These are phyloP conservation scores for Vanderwaltozyma verrucispora DNA, from an alignment of 805 yeast genomes.

Conservation along the genomic window DNA sequence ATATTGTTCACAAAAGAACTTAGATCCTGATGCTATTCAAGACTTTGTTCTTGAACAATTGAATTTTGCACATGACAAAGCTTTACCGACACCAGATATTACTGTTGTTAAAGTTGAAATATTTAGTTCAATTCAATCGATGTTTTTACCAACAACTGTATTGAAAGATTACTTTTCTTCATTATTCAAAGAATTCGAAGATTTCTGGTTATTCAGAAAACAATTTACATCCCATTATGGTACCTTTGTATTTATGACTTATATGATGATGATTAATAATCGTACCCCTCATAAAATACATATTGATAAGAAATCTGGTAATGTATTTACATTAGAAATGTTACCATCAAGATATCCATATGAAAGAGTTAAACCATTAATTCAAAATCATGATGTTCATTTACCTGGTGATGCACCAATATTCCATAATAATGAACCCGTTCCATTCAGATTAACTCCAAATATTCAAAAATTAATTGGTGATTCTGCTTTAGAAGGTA, in stretches of 20 bases:
- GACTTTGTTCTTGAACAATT: slow-evolving; percentile 76
- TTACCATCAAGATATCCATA: slow-evolving; percentile 71
- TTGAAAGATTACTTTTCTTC: slow-evolving; percentile 67
- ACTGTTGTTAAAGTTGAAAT: slow-evolving; percentile 86
- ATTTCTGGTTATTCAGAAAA: slow-evolving; percentile 94
- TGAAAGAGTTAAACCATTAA: slow-evolving; percentile 31
- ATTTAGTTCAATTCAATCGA: slow-evolving; percentile 76
- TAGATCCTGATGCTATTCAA: slow-evolving; percentile 81
- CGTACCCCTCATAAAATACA: slow-evolving; percentile 92
- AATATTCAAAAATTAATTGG: slow-evolving; percentile 91
- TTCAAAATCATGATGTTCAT: slow-evolving; percentile 29
- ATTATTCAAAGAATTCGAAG: slow-evolving; percentile 70
- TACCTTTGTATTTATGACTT: slow-evolving; percentile 81
- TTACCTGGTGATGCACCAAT: slow-evolving; percentile 51
- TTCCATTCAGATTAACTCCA: slow-evolving; percentile 94
- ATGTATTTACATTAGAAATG: slow-evolving; percentile 92
- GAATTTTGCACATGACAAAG: slow-evolving; percentile 87
- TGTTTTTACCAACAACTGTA: slow-evolving; percentile 76
- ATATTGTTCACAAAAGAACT: slow-evolving; percentile 61
- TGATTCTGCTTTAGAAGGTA: slow-evolving; percentile 86
- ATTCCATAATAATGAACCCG: slow-evolving; percentile 83
- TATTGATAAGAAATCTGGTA: slow-evolving; percentile 72
- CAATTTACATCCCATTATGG: slow-evolving; percentile 95
- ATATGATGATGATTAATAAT: slow-evolving; percentile 86
- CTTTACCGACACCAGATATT: slow-evolving; percentile 86